A percentile compares a stretch with the other conserved stretches of the same genome.
These are phyloP conservation scores for Pseudocercospora pini-densiflorae DNA, from an alignment of 2,329 filamentous ascomycete species.

Conservation along the genomic window DNA sequence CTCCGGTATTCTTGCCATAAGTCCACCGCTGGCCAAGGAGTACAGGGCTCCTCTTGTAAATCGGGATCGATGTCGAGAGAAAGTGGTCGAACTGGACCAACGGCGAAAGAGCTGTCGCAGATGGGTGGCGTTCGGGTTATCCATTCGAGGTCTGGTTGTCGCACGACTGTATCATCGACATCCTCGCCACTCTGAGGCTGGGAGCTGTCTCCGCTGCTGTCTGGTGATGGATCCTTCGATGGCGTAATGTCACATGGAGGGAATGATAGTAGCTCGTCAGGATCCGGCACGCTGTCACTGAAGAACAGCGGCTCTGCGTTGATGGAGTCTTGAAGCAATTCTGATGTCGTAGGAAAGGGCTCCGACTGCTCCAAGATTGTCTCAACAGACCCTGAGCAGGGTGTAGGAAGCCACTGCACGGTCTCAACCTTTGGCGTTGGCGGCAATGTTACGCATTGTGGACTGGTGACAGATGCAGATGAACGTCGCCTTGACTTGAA, in stretches of 20 bases:
- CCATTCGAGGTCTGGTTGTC: slow-evolving; percentile 2
- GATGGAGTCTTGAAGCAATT: neutral
- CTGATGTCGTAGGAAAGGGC: neutral
- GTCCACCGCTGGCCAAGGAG: neutral
- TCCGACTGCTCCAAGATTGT: slow-evolving; percentile 3
- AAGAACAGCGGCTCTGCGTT: neutral
- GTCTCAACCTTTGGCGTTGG: neutral
- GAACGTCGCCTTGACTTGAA: slow-evolving; percentile 2
- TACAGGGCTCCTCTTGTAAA: neutral
- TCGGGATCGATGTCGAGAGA: neutral
- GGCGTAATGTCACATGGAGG: neutral
- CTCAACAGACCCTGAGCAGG: neutral
- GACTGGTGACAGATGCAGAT: slow-evolving; percentile 1
- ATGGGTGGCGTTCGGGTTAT: neutral
- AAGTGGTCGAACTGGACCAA: neutral
- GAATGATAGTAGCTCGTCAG: neutral
- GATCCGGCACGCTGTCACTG: neutral
- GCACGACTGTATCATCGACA: neutral
- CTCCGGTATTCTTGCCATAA: slow-evolving; percentile 1
- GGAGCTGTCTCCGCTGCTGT: neutral
- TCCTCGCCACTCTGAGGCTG: neutral
- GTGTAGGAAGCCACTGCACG: neutral
- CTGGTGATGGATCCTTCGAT: neutral
- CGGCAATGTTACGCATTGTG: neutral
- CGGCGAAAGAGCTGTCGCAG: neutral